Evolutionary conservation across 495 filamentous ascomycete species (phyloP), one percentile per base, ranked within the genome.

Genomic region (Talaromyces stipitatus): DNA sequence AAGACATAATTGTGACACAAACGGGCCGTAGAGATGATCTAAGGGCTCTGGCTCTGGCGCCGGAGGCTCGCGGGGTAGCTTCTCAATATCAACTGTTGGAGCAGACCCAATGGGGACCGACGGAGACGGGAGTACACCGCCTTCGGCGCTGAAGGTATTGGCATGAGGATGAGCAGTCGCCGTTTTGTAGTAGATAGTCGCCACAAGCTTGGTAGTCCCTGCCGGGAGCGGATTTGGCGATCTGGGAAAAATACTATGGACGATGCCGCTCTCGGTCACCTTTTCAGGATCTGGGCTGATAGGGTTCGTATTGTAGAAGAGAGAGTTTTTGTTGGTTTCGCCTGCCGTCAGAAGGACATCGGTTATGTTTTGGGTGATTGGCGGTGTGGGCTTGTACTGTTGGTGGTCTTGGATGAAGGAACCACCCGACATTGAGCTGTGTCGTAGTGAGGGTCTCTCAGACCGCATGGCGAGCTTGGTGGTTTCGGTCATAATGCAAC

Each of bases 1-100:
- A 64, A 95, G 77, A 71, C 87, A 90, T 63, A 90, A 73, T 62
- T 89, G 88, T 28, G 87, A 89, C 58, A 92, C 80, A 61, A 85
- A 86, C 2, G 82, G 82, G 9, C 87, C 89, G 66, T 90, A 91
- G 41, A 91, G 76, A 60, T 88, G 85, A 65, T 90, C 87, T 50
- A 90, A 76, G 23, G 83, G 81, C 62, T 88, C 85, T 69, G 85
- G 72, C 62, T 75, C 80, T 33, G 71, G 78, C 36, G 78, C 75
- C 14, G 86, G 84, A 12, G 87, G 84, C 67, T 90, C 87, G 50
- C 89, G 80, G 7, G 87, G 86, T 60, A 87, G 85, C 57, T 82
- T 82, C 43, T 86, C 83, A 28, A 88, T 79, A 54, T 85, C 83
- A 47, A 78, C 77, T 33, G 82, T 85, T 9, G 87, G 87, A 6